phyloP scores from a whole-genome alignment of 805 yeast genomes.

The Lachancea sp. region DNA sequence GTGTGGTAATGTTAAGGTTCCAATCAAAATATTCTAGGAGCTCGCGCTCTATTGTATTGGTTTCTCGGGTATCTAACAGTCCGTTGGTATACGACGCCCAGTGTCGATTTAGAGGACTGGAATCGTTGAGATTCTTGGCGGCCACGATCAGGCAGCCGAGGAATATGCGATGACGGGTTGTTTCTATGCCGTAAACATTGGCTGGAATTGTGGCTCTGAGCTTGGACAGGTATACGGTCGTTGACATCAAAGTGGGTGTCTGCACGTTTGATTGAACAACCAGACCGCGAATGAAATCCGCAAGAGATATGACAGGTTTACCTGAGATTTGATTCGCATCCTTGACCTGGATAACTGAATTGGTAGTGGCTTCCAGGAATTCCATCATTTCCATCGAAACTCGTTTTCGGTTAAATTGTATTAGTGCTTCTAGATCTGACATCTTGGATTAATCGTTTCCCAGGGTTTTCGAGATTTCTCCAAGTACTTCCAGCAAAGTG shows the following conservation, averaged over 20 bases:
- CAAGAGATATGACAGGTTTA: conserved; percentile 40
- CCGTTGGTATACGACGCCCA: conserved; percentile 95
- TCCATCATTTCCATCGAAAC: conserved; percentile 29
- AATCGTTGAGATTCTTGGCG: conserved; percentile 90
- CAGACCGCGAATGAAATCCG: conserved; percentile 62
- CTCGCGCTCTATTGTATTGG: conserved; percentile 88
- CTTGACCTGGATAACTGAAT: conserved; percentile 25
- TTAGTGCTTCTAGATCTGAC: conserved; percentile 28
- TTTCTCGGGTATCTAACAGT: conserved; percentile 64
- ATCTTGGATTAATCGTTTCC: no score
- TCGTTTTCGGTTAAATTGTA: conserved; percentile 23
- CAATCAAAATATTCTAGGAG: conserved; percentile 75
- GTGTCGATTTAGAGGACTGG: conserved; percentile 91
- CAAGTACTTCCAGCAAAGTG: background rate
- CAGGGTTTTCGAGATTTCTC: no score
- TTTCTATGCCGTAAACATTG: conserved; percentile 84
- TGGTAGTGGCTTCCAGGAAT: conserved; percentile 24
- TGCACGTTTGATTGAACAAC: conserved; percentile 84
- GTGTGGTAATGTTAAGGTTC: conserved; percentile 66
- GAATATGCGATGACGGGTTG: conserved; percentile 90
- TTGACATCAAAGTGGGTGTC: conserved; percentile 90
- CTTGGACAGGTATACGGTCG: conserved; percentile 75
- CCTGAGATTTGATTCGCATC: conserved; percentile 3
- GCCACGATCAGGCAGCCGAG: conserved; percentile 82
- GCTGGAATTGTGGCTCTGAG: conserved; percentile 74